phyloP scores from a whole-genome alignment of 306 rosid genomes.

The Rubus parviflorus region DNA sequence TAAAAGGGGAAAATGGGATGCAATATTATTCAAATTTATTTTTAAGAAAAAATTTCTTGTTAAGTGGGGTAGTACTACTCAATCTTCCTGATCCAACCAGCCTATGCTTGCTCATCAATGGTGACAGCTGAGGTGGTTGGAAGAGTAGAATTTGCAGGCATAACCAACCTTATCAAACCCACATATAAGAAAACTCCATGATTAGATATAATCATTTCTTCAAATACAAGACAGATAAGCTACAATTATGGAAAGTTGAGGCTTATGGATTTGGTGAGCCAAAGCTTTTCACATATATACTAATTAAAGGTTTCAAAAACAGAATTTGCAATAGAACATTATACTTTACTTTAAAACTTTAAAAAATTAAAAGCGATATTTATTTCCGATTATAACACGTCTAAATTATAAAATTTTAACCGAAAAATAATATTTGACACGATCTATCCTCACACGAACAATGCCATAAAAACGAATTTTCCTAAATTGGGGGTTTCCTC shows the following conservation, averaged over 20 bases:
- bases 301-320: neutral
- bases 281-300: neutral
- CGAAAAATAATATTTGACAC: too few species aligned
- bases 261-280: neutral
- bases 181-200: neutral
- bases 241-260: neutral
- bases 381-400: too few species aligned
- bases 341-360: too few species aligned
- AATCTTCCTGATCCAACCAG: conserved; percentile 5
- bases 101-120: conserved; percentile 5
- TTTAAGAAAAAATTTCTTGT: neutral
- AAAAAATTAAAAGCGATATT: too few species aligned
- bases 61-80: neutral
- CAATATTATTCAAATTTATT: neutral
- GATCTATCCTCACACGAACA: too few species aligned
- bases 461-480: neutral
- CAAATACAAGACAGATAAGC: neutral
- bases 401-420: too few species aligned
- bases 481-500: neutral
- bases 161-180: neutral
- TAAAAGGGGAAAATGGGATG: neutral
- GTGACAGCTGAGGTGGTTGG: neutral
- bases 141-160: neutral
- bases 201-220: neutral
- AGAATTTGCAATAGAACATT: too few species aligned